These are phyloP conservation scores for Metschnikowia dekortorum DNA, from an alignment of 805 yeast genomes.

Conservation along the genomic window DNA sequence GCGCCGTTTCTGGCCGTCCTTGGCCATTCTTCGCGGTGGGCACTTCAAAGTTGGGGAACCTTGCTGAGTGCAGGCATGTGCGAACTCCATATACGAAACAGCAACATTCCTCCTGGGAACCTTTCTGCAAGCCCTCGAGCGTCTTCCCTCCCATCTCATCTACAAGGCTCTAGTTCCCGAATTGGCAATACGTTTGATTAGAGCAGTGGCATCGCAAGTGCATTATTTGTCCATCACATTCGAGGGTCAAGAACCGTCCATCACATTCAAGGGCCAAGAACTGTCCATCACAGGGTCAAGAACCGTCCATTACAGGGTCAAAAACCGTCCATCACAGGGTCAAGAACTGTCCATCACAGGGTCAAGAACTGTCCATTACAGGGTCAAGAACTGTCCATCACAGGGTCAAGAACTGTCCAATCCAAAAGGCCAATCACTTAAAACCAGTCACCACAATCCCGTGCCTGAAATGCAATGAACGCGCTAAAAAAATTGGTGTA, in stretches of 20 bases:
- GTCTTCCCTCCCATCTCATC: not conserved
- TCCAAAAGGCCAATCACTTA: no score
- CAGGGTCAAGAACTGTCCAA: no score
- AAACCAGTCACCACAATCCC: not conserved
- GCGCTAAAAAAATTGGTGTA: slow-evolving; percentile 16
- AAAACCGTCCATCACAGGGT: no score
- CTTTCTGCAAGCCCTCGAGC: not conserved
- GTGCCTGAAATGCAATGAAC: slow-evolving; percentile 15
- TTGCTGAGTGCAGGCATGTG: not conserved
- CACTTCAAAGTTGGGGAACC: slow-evolving; percentile 2
- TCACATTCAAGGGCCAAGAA: no score
- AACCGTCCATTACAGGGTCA: no score
- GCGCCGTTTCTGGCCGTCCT: not conserved
- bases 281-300: no score
- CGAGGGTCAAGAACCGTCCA: no score
- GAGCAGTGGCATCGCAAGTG: no score
- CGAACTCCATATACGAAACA: slow-evolving; percentile 3
- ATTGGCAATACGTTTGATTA: not conserved
- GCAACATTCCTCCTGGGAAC: not conserved
- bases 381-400: no score
- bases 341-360: no score
- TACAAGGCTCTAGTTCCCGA: not conserved
- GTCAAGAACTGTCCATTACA: no score
- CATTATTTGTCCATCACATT: no score
- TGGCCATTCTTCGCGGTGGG: slow-evolving; percentile 2